Base-by-base conservation (phyloP, 1,284 basidiomycete genomes). In the Trichosporon asahii region DNA sequence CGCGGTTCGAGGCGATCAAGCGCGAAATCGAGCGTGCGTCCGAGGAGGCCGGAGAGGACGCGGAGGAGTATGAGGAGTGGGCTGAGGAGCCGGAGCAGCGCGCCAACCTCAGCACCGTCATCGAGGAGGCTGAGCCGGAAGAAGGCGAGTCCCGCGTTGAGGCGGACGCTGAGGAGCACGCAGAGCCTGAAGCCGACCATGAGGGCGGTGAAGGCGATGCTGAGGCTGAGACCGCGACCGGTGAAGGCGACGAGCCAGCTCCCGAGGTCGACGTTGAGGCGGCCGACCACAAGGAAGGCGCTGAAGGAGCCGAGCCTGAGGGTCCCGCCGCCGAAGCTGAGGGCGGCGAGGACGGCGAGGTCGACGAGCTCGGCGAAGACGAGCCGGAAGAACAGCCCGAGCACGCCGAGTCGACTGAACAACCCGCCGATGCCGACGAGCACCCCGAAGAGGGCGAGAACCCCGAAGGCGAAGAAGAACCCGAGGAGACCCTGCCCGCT, bases 1-100 rank as follows among this genome's bases (percentile, higher is more conserved):
- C 77, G 4, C 72, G 81, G 6, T 81, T 79, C 68, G 76, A 77
- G 40, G 79, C 80, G 9, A 82, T 82, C 23, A 72, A 76, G 63
- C 70, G 74, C 33, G 80, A 79, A 64, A 68, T 82, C 21, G 66
- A 70, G 49, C 40, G 40, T 18, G 57, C 9, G 37, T 27, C 18
- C 14, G 65, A 35, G 15, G 40, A 29, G 15, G 67, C 49, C 0
- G 64, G 15, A 11, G 66, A 65, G 35, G 64, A 49, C 11, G 61
- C 49, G 6, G 35, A 67, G 49, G 63, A 37, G 35, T 49, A 40
- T 11, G 49, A 67, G 49, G 57, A 61, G 29, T 61, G 57, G 57
- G 33, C 31, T 23, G 69, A 67, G n/a, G 61, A 66, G 33, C 65
- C 63, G 27, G 69, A 70, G 57, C 9, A 61, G 18, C 27, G 27